Evolutionary conservation across 1,139 yeast genomes (phyloP).

Genomic region (Meyerozyma guilliermondii): DNA sequence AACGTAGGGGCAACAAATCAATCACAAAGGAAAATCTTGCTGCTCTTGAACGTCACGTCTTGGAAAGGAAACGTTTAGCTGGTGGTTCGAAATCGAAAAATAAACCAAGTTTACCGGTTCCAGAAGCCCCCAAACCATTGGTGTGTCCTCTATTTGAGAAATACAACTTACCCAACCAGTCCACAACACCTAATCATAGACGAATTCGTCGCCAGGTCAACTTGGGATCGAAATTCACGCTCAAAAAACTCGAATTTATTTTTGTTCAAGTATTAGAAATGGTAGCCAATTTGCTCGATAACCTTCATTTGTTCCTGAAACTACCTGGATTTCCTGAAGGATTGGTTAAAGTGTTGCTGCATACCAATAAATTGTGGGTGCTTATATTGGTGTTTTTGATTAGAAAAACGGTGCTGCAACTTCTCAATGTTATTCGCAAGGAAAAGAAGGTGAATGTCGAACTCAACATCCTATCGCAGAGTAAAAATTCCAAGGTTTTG

Average conservation of each 20-base stretch:
- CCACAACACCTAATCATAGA: constrained; percentile 1
- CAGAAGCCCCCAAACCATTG: constrained; percentile 13
- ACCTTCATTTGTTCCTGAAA: constrained; percentile 39
- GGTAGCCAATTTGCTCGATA: constrained; percentile 38
- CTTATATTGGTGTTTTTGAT: constrained; percentile 38
- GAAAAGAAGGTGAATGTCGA: constrained; percentile 37
- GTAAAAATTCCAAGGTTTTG: constrained; percentile 19
- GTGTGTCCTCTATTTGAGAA: constrained; percentile 14
- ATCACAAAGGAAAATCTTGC: constrained; percentile 18
- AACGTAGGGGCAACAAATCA: constrained; percentile 17
- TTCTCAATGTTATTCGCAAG: constrained; percentile 35
- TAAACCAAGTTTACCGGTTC: constrained; percentile 6
- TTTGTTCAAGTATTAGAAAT: constrained; percentile 31
- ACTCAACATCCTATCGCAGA: constrained; percentile 26
- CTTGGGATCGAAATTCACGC: constrained; percentile 8
- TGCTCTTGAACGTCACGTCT: constrained; percentile 10
- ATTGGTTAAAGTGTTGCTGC: constrained; percentile 28
- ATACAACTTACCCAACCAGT: constrained; percentile 9
- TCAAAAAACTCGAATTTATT: constrained; percentile 27
- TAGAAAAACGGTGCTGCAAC: constrained; percentile 39
- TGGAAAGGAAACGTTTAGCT: constrained; percentile 4
- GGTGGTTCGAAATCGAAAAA: constrained; percentile 2
- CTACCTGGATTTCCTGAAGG: constrained; percentile 39
- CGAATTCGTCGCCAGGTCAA: constrained; percentile 10
- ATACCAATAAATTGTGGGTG: constrained; percentile 45